phyloP scores from a whole-genome alignment of 345 rosid genomes.

The Draba incana region DNA sequence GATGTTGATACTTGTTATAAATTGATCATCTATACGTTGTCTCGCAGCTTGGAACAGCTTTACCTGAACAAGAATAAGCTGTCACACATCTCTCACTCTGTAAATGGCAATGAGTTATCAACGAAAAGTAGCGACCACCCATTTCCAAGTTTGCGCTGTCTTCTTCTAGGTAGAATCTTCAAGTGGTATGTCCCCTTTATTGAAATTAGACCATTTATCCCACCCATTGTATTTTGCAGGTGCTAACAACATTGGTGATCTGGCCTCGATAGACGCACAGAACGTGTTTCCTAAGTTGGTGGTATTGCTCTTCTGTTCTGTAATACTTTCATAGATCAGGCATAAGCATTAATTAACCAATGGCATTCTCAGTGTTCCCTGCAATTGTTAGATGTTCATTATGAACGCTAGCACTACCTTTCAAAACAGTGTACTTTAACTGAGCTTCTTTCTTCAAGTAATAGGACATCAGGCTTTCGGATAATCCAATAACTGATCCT shows the following conservation, averaged over 20 bases:
- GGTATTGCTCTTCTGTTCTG: constrained; percentile 52
- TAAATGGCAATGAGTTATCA: constrained; percentile 41
- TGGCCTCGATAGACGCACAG: constrained; percentile 64
- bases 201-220: constrained; percentile 28
- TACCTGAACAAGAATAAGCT: constrained; percentile 83
- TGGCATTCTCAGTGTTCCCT: background rate
- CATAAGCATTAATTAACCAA: constrained; percentile 6
- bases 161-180: constrained; percentile 70
- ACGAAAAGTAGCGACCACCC: constrained; percentile 49
- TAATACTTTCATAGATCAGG: constrained; percentile 26
- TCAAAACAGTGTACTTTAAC: constrained; percentile 12
- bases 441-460: constrained; percentile 14
- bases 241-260: constrained; percentile 65
- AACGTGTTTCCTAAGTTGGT: constrained; percentile 70
- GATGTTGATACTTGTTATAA: background rate
- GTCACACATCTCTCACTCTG: constrained; percentile 57
- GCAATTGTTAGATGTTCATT: constrained; percentile 7
- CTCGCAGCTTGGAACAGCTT: constrained; percentile 83
- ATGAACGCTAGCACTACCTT: constrained; percentile 2
- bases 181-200: constrained; percentile 7
- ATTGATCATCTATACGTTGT: constrained; percentile 10
- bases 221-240: constrained; percentile 52
- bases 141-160: constrained; percentile 73
- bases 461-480: constrained; percentile 92
- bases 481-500: constrained; percentile 78